phyloP scores from a whole-genome alignment of 768 basidiomycete genomes.

The Hericium alpestre region DNA sequence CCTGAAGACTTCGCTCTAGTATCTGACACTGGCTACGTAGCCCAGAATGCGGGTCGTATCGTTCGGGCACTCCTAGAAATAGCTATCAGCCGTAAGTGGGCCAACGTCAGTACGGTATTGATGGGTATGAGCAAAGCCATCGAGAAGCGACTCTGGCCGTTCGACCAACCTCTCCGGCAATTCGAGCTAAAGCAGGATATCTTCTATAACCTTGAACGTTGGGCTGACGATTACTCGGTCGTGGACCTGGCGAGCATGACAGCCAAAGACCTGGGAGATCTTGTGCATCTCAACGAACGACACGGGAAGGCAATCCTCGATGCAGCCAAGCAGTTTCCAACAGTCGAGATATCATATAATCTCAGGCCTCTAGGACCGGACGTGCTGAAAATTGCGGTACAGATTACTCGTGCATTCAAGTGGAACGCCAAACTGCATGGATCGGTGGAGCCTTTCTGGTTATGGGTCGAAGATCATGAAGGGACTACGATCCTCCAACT shows the following conservation, averaged over 20 bases:
- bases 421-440: constrained; percentile 78
- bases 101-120: constrained; percentile 64
- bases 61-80: constrained; percentile 92
- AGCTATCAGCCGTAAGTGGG: constrained; percentile 88
- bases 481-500: constrained; percentile 78
- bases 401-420: constrained; percentile 55
- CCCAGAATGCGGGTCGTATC: constrained; percentile 92
- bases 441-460: constrained; percentile 76
- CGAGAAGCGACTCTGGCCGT: constrained; percentile 90
- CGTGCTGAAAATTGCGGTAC: constrained; percentile 66
- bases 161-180: constrained; percentile 81
- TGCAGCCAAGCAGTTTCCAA: constrained; percentile 81
- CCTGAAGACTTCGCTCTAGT: constrained; percentile 94
- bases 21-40: constrained; percentile 88
- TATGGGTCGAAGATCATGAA: constrained; percentile 88
- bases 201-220: constrained; percentile 64
- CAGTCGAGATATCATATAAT: constrained; percentile 48
- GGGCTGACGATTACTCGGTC: constrained; percentile 73
- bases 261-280: constrained; percentile 59
- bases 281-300: constrained; percentile 76
- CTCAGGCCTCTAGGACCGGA: constrained; percentile 79
- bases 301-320: constrained; percentile 73
- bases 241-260: constrained; percentile 59
- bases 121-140: constrained; percentile 90
- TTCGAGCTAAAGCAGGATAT: constrained; percentile 70